Evolutionary conservation across 257 asterid species (phyloP), one percentile per base, ranked within the genome.

Genomic region (Lycium barbarum): DNA sequence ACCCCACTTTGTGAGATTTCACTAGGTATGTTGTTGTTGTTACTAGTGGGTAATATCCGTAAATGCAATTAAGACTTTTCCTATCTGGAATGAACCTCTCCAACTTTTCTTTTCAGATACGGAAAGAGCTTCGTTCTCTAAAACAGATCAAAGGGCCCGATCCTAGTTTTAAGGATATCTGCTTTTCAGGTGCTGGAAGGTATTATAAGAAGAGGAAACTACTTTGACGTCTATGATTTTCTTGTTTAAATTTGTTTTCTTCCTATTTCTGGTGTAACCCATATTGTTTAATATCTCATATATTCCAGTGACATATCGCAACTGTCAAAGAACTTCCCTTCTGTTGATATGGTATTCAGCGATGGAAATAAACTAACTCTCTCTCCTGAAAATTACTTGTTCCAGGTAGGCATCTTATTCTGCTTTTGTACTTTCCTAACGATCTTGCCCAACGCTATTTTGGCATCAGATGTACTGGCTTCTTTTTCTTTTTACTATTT

Each of bases 161-260:
- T 87, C 94, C 95, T 80, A 93, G 87, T 91, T 93, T 90, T 91
- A 91, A 92, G 71, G 98, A 96, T 87, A 90, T 93, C 82, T 96
- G 99, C 90, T 96, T 96, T 89, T 90, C 98, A 78, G 97, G 98
- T 84, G 97, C 98, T 88, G 97, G 93, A 89, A 96, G 95, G 99
- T 96, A 91, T 73, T 88, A 20, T 51, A 76, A 1, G 33, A 33
- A 26, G 82, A 53, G 45, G 15, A 78, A n/a, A 26, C 43, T 35
- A 20, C 62, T 72, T 9, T 11, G 66, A 17, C 17, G 38, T 17
- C 14, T 22, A 45, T 35, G 53, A 66, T 67, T 33, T 61, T 26
- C 80, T 18, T 11, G 26, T 53, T n/a, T 61, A 57, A 74, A 61
- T n/a, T 40, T 55, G 9, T 68, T 59, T 51, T 45, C 79, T 12